Conservation (phyloP, 257 asterid genomes). For the Fraxinus pennsylvanica region DNA sequence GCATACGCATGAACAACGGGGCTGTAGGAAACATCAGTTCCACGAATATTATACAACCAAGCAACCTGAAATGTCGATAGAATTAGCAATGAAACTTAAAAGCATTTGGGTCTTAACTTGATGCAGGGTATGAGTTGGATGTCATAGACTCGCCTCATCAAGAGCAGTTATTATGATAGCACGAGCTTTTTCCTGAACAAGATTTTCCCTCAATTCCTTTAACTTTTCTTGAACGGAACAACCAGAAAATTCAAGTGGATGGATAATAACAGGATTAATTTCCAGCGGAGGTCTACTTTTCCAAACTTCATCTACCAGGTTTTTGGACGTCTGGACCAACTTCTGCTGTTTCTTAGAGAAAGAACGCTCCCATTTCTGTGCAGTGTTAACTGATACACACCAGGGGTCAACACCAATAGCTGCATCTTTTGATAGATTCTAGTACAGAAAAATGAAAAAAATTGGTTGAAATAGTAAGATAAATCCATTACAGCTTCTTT, state of each 20-base stretch:
- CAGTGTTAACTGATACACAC: constrained; percentile 93
- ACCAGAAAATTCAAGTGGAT: constrained; percentile 80
- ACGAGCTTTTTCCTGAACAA: constrained; percentile 60
- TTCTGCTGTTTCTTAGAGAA: constrained; percentile 75
- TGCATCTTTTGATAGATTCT: constrained; percentile 78
- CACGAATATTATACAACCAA: constrained; percentile 90
- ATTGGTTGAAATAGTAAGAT: constrained; percentile 10
- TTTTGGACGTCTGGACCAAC: constrained; percentile 61
- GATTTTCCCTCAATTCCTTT: constrained; percentile 76
- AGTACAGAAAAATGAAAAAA: constrained; percentile 33
- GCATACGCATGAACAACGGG: constrained; percentile 96
- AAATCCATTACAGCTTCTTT: constrained; percentile 9
- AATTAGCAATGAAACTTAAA: constrained; percentile 15
- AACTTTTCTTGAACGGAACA: constrained; percentile 77
- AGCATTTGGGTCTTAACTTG: constrained; percentile 2
- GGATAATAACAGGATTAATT: constrained; percentile 68
- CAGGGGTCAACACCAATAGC: constrained; percentile 89
- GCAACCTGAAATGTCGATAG: constrained; percentile 62
- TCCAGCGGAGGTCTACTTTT: constrained; percentile 65
- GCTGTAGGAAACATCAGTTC: constrained; percentile 78
- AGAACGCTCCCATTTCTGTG: constrained; percentile 78
- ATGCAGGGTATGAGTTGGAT: constrained; percentile 15
- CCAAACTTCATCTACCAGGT: constrained; percentile 97
- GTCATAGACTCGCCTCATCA: constrained; percentile 68
- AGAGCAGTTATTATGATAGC: constrained; percentile 74